Evolutionary conservation across 2,329 filamentous ascomycete genomes (phyloP).

Genomic region (Trichoderma arundinaceum): DNA sequence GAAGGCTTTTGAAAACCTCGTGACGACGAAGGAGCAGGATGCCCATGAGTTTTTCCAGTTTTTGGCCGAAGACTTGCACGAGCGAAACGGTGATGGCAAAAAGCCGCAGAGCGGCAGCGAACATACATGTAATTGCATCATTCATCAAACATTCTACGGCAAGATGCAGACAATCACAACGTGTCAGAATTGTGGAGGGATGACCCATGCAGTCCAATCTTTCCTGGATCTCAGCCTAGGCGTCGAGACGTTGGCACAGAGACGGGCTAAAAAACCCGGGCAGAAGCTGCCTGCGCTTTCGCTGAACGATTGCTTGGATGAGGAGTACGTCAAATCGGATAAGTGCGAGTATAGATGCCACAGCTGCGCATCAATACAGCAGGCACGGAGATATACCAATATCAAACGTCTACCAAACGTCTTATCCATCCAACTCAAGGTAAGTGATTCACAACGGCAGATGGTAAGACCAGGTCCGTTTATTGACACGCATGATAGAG

Average conservation of each 20-base stretch:
- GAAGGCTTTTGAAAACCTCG: conserved; percentile 73
- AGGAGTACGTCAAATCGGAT: conserved; percentile 86
- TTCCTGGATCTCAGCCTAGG: conserved; percentile 91
- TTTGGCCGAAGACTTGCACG: conserved; percentile 87
- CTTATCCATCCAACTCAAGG: conserved; percentile 90
- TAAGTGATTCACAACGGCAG: conserved; percentile 45
- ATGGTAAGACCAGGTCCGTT: not conserved
- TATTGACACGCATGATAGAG: conserved; percentile 47
- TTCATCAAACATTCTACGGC: conserved; percentile 93
- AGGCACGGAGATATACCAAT: conserved; percentile 81
- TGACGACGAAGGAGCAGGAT: conserved; percentile 94
- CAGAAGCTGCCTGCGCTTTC: conserved; percentile 54
- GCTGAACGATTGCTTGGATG: conserved; percentile 75
- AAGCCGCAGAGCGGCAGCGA: conserved; percentile 64
- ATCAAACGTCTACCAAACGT: conserved; percentile 88
- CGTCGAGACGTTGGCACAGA: conserved; percentile 76
- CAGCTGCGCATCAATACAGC: conserved; percentile 76
- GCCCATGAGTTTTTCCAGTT: conserved; percentile 98
- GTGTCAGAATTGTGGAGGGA: conserved; percentile 83
- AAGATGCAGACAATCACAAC: conserved; percentile 90
- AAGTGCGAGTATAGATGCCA: conserved; percentile 89
- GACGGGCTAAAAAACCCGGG: conserved; percentile 60
- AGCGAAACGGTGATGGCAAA: conserved; percentile 75
- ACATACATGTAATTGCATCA: conserved; percentile 81
- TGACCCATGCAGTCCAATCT: conserved; percentile 82